Conservation (phyloP, 768 basidiomycete species). For the Termitomyces sp. region DNA sequence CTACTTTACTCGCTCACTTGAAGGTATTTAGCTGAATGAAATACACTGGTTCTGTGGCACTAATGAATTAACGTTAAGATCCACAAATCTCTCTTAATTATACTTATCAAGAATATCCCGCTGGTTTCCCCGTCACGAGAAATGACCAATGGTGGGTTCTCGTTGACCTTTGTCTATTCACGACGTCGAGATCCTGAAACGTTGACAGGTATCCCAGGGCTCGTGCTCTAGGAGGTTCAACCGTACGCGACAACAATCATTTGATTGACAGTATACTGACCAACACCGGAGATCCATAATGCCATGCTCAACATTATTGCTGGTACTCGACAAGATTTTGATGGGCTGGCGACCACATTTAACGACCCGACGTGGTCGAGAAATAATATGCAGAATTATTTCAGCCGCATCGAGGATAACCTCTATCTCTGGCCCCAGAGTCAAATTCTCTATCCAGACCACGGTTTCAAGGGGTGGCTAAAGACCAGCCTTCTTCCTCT, state of each 20-base stretch:
- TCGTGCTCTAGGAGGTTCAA: conserved; percentile 25
- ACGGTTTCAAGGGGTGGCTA: conserved; percentile 27
- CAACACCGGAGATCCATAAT: conserved; percentile 25
- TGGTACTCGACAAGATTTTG: conserved; percentile 20
- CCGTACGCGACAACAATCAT: conserved; percentile 12
- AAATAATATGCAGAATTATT: conserved; percentile 27
- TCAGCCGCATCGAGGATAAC: conserved; percentile 22
- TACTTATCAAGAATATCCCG: conserved; percentile 24
- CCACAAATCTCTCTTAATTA: conserved; percentile 24
- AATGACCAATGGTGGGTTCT: conserved; percentile 19
- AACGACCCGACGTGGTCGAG: conserved; percentile 23
- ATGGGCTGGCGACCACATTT: conserved; percentile 20
- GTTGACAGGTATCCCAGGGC: conserved; percentile 25
- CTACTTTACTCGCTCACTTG: conserved; percentile 20
- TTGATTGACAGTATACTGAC: too few species aligned
- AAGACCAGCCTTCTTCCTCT: conserved; percentile 21
- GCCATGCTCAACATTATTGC: conserved; percentile 26
- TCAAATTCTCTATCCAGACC: conserved; percentile 14
- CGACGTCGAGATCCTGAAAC: not conserved
- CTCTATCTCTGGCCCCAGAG: conserved; percentile 8
- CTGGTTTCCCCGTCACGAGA: conserved; percentile 19
- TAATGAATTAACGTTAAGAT: conserved; percentile 9
- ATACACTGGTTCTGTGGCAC: not conserved
- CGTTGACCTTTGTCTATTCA: not conserved
- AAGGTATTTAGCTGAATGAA: conserved; percentile 14